Percentiles rank a stretch among this genome's conserved stretches.
These are phyloP conservation scores for Microthlaspi erraticum DNA, from an alignment of 345 rosid species.

Conservation along the genomic window DNA sequence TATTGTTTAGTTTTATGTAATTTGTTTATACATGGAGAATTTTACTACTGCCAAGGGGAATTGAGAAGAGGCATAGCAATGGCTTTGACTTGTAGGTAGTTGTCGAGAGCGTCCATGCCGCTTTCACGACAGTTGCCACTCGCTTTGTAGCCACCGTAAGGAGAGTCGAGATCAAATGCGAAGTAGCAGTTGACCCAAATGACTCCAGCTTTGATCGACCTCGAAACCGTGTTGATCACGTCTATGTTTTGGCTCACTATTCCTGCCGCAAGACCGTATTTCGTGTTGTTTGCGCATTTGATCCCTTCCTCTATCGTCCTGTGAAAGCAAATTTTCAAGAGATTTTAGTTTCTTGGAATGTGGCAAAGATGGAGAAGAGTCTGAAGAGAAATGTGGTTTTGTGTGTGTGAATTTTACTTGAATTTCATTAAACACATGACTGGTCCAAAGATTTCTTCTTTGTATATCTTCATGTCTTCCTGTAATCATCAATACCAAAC, in stretches of 20 bases:
- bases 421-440: slow-evolving; percentile 77
- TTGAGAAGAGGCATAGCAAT: slow-evolving; percentile 66
- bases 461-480: slow-evolving; percentile 71
- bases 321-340: background rate
- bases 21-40: background rate
- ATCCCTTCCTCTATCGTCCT: slow-evolving; percentile 81
- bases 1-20: background rate
- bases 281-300: slow-evolving; percentile 63
- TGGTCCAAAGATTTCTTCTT: slow-evolving; percentile 87
- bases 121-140: slow-evolving; percentile 73
- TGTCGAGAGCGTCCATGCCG: slow-evolving; percentile 65
- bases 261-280: slow-evolving; percentile 83
- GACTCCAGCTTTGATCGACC: slow-evolving; percentile 69
- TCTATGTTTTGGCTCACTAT: slow-evolving; percentile 66
- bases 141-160: slow-evolving; percentile 75
- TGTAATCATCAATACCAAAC: slow-evolving; percentile 27
- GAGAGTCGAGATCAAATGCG: slow-evolving; percentile 62
- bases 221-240: slow-evolving; percentile 66
- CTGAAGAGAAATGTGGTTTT: background rate
- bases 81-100: slow-evolving; percentile 68
- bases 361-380: background rate
- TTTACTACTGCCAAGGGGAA: slow-evolving; percentile 74
- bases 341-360: background rate
- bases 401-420: slow-evolving; percentile 49
- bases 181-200: slow-evolving; percentile 78